Evolutionary conservation across 768 basidiomycete genomes (phyloP).

Genomic region (Pleurotus cornucopiae): DNA sequence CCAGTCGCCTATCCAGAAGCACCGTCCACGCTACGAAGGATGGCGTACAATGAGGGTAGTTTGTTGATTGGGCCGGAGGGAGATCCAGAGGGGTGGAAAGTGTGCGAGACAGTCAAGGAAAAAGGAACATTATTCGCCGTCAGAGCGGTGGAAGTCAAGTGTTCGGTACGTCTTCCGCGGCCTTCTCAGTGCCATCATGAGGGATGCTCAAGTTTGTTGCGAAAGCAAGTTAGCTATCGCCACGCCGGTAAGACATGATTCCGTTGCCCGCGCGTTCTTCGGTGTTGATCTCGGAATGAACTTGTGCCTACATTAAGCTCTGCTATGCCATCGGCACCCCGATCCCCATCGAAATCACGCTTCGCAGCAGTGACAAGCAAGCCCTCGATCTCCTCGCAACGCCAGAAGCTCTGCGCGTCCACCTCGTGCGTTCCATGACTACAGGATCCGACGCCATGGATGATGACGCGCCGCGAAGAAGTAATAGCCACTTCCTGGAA

Average conservation of each 20-base stretch:
- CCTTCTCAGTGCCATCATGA: not conserved
- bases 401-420: constrained; percentile 34
- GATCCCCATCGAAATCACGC: constrained; percentile 45
- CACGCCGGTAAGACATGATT: constrained; percentile 32
- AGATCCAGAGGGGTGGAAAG: constrained; percentile 35
- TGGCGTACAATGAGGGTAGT: constrained; percentile 29
- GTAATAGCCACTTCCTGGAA: constrained; percentile 43
- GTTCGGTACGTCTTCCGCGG: constrained; percentile 21
- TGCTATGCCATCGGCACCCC: constrained; percentile 47
- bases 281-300: no score
- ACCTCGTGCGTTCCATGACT: constrained; percentile 41
- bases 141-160: constrained; percentile 27
- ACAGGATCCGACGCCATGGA: constrained; percentile 45
- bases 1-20: constrained; percentile 27
- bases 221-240: constrained; percentile 42
- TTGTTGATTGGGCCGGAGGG: constrained; percentile 28
- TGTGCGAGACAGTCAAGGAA: constrained; percentile 20
- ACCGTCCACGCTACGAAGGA: constrained; percentile 28
- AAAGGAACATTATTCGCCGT: constrained; percentile 29
- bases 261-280: no score
- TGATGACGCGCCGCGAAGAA: constrained; percentile 30
- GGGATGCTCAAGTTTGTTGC: not conserved
- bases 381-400: constrained; percentile 46
- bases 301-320: constrained; percentile 26
- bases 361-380: constrained; percentile 39